A percentile compares a stretch with the other conserved stretches of the same genome.
Conservation (phyloP, 73 alveolate genomes). For the Blepharisma japonicum region DNA sequence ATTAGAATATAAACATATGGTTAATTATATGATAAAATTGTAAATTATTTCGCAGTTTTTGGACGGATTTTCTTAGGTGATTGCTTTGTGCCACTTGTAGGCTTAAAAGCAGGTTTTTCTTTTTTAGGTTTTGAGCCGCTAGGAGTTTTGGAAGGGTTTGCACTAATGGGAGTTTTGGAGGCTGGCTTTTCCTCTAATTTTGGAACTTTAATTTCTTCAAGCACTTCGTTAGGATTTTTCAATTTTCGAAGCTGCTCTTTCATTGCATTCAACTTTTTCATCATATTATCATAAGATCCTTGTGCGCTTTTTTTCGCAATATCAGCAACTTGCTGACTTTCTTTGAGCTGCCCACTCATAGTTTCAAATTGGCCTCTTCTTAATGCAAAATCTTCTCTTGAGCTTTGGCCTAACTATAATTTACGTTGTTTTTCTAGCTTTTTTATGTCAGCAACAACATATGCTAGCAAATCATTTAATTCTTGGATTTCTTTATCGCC, state of each 20-base stretch:
- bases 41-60: too few species aligned
- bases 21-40: too few species aligned
- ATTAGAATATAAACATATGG: too few species aligned
- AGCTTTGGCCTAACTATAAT: not conserved
- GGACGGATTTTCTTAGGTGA: too few species aligned
- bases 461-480: not conserved
- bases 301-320: not conserved
- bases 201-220: not conserved
- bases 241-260: not conserved
- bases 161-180: too few species aligned
- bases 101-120: too few species aligned
- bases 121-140: too few species aligned
- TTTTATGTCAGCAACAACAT: not conserved
- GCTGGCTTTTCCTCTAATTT: too few species aligned
- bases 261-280: not conserved
- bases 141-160: too few species aligned
- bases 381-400: conserved; percentile 7
- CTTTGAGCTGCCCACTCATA: not conserved
- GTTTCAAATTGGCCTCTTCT: conserved; percentile 1
- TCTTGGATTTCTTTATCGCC: not conserved
- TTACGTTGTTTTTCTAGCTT: conserved; percentile 11
- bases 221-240: not conserved
- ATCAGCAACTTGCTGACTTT: not conserved
- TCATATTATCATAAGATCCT: not conserved
- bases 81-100: too few species aligned